Conservation (phyloP, 2,329 filamentous ascomycete genomes). For the Phaeomoniella chlamydospora region DNA sequence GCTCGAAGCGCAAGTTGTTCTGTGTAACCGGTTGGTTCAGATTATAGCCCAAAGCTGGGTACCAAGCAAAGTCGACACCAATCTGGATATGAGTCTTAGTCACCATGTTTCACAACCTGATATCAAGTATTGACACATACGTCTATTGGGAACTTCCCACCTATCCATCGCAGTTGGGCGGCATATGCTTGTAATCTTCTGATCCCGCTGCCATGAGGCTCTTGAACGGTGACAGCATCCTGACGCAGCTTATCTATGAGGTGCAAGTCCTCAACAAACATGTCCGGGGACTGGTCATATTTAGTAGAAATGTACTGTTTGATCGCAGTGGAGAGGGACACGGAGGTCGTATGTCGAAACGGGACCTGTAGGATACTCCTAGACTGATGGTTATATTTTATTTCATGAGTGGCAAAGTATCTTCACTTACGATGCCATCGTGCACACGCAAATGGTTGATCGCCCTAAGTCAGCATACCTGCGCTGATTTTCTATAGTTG, state of each 20-base stretch:
- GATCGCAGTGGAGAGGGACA: conserved; percentile 69
- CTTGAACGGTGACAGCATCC: conserved; percentile 77
- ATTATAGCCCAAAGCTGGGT: conserved; percentile 83
- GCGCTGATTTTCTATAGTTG: too few species aligned
- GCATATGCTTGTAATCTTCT: conserved; percentile 83
- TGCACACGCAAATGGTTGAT: too few species aligned
- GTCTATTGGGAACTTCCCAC: conserved; percentile 92
- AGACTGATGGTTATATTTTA: too few species aligned
- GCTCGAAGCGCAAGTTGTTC: conserved; percentile 63
- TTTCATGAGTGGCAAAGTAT: too few species aligned
- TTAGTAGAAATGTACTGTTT: conserved; percentile 93
- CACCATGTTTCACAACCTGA: neutral
- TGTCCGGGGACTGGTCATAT: conserved; percentile 97
- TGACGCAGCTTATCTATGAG: conserved; percentile 69
- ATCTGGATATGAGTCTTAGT: conserved; percentile 8
- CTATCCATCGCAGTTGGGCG: conserved; percentile 83
- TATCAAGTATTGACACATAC: conserved; percentile 30
- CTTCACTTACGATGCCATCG: conserved; percentile 10
- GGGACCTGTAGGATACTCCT: conserved; percentile 55
- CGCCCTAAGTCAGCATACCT: too few species aligned
- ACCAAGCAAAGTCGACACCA: conserved; percentile 93
- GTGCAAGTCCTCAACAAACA: conserved; percentile 82
- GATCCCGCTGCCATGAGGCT: conserved; percentile 75
- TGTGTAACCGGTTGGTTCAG: conserved; percentile 38
- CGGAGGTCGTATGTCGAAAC: conserved; percentile 70